Evolutionary conservation across 1,139 yeast genomes (phyloP).

Genomic region (Spencermartinsiella ligniputridi): DNA sequence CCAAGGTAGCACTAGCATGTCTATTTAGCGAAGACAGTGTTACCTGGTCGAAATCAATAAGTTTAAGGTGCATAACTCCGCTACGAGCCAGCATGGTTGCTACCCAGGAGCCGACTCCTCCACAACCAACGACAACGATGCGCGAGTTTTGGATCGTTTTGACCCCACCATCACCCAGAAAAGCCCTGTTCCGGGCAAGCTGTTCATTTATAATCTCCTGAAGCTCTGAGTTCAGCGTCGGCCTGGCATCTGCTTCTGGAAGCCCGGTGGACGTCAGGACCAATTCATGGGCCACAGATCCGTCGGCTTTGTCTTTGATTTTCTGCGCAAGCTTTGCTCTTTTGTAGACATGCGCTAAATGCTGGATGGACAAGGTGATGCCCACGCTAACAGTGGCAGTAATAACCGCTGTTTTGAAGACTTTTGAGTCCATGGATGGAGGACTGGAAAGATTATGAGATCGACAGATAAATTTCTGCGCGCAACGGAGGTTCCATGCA

Average conservation of each 20-base stretch:
- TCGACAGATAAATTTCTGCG: no score
- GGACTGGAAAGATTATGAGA: no score
- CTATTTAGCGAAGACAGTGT: slow-evolving; percentile 85
- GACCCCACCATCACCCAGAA: slow-evolving; percentile 82
- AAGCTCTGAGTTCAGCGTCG: not conserved
- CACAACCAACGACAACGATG: slow-evolving; percentile 92
- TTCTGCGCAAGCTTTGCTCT: not conserved
- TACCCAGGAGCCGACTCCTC: slow-evolving; percentile 98
- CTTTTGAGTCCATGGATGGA: slow-evolving; percentile 4
- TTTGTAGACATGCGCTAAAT: not conserved
- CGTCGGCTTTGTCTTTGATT: not conserved
- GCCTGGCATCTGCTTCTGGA: not conserved
- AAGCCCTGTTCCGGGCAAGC: slow-evolving; percentile 88
- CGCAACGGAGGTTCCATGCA: no score
- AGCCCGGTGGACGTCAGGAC: not conserved
- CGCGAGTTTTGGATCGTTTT: slow-evolving; percentile 65
- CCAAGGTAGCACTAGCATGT: slow-evolving; percentile 85
- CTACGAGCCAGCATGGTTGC: slow-evolving; percentile 88
- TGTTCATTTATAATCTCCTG: slow-evolving; percentile 84
- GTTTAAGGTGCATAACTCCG: slow-evolving; percentile 72
- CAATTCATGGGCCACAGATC: not conserved
- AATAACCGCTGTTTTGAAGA: slow-evolving; percentile 14
- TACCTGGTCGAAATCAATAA: slow-evolving; percentile 94
- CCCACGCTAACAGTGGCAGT: slow-evolving; percentile 16
- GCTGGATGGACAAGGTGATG: slow-evolving; percentile 18